These are phyloP conservation scores for Corylus americana DNA, from an alignment of 306 rosid species.

Conservation along the genomic window DNA sequence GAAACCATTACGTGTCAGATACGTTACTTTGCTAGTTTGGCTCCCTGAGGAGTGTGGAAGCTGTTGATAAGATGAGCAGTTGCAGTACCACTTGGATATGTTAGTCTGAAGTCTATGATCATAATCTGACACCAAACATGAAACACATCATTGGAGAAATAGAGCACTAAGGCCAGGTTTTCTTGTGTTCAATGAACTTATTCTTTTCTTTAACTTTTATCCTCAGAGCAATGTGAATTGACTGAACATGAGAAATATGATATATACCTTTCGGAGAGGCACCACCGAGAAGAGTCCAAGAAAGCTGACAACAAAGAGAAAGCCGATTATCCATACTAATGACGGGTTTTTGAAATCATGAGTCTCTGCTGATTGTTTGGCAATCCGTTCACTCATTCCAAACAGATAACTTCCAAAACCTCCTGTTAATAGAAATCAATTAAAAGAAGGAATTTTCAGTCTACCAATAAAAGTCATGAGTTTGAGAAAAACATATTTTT, in stretches of 20 bases:
- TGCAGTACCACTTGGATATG: conserved; percentile 71
- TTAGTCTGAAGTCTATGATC: conserved; percentile 54
- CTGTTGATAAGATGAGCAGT: conserved; percentile 65
- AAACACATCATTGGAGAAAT: conserved; percentile 10
- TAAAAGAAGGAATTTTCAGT: background rate
- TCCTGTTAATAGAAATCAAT: conserved; percentile 5
- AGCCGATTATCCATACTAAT: conserved; percentile 17
- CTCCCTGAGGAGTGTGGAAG: conserved; percentile 53
- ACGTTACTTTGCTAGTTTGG: background rate
- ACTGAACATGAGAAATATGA: background rate
- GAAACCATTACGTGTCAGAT: background rate
- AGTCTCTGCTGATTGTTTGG: conserved; percentile 4
- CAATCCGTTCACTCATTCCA: background rate
- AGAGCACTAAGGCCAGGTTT: background rate
- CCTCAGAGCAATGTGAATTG: background rate
- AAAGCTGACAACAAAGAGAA: conserved; percentile 21
- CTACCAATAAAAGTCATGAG: background rate
- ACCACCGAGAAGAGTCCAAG: conserved; percentile 20
- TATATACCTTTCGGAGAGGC: conserved; percentile 16
- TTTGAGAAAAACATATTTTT: background rate
- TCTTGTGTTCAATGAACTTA: background rate
- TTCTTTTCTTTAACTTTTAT: background rate
- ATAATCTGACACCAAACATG: conserved; percentile 38
- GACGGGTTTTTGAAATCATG: conserved; percentile 11
- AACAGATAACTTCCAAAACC: conserved; percentile 21